phyloP scores from a whole-genome alignment of 2,329 filamentous ascomycete genomes.

The Hypomyces rosellus region DNA sequence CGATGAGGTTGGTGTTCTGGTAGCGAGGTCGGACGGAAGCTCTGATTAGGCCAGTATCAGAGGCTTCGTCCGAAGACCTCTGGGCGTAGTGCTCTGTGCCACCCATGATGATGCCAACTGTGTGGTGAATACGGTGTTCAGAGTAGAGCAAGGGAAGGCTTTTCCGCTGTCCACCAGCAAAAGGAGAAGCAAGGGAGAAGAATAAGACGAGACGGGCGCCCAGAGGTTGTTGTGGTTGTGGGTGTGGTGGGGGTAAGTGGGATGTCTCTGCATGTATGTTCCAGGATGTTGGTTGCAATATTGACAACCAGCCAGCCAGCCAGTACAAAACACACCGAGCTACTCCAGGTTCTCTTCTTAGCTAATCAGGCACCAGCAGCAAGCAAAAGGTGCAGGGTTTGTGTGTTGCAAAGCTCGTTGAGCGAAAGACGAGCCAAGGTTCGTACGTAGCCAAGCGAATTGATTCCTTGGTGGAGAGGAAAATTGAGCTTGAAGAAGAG shows the following conservation, averaged over 20 bases:
- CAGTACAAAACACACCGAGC: too few species aligned
- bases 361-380: too few species aligned
- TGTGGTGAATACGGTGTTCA: background rate
- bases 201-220: background rate
- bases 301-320: background rate
- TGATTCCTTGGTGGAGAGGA: background rate
- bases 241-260: constrained; percentile 7
- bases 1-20: constrained; percentile 42
- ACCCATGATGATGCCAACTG: constrained; percentile 6
- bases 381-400: too few species aligned
- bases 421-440: background rate
- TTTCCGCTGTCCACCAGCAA: background rate
- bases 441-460: background rate
- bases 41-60: constrained; percentile 16
- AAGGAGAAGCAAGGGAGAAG: background rate
- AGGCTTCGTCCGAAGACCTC: constrained; percentile 12
- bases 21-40: constrained; percentile 21
- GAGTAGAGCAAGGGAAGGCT: background rate
- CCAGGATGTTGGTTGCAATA: background rate
- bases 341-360: too few species aligned
- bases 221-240: background rate
- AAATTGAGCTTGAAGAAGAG: background rate
- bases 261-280: constrained; percentile 4
- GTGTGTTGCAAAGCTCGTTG: too few species aligned
- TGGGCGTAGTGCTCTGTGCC: constrained; percentile 1